Base-by-base conservation (phyloP, 768 basidiomycete genomes). In the Xerocomellus amylosporus region DNA sequence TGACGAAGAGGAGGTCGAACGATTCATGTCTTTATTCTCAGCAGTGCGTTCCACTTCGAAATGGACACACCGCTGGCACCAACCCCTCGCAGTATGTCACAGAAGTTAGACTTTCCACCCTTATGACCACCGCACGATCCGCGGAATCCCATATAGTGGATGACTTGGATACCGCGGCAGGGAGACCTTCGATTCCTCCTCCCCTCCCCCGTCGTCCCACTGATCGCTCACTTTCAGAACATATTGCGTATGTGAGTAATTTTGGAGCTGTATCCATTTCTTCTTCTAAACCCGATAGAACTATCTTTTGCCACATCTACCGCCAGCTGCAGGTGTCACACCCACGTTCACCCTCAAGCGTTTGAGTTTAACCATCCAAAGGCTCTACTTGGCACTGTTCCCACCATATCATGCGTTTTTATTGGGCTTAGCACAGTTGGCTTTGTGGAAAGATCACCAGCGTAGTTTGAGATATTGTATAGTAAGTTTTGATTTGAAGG, bases 1-100 rank as follows among this genome's bases (percentile, higher is more conserved):
- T 56, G 85, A 87, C 24, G 76, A 80, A 49, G 84, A 86, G 63
- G 84, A 87, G 70, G 79, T 86, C 14, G 76, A 82, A 15, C 72
- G 82, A 26, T 87, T 84, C 63, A 68, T 87, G 28, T 64, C 71
- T 41, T 63, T 86, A n/a, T 88, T 88, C 67, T 80, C 83, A 39
- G 73, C 77, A 34, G 85, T 85, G 62, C 65, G 79, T 71, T 43
- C n/a, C 53, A 45, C 41, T 44, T 51, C 28, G 24, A 45, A 36
- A 52, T 40, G 28, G 33, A 8, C 33, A 33, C 45, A 33, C 14
- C 14, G 2, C 38, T 33, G 26, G 34, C 28, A 46, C 58, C 48
- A 46, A 58, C 26, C 0, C 15, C 30, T 24, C 30, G 24, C 36
- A 87, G 85, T 79, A 84, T 71, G 82, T 87, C 5, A 79, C 75